Evolutionary conservation across 257 asterid genomes (phyloP).

Genomic region (Datura wrightii): DNA sequence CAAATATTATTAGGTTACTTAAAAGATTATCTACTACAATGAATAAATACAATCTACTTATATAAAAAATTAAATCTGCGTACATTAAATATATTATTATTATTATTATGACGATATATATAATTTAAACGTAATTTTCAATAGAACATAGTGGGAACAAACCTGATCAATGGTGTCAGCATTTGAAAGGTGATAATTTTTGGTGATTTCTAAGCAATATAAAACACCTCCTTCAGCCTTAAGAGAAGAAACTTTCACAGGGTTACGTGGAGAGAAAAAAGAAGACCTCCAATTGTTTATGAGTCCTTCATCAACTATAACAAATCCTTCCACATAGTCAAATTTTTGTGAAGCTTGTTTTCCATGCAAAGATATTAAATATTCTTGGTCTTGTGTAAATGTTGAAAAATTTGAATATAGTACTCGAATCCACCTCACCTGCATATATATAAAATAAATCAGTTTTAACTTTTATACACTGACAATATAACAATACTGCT

Average conservation of each 20-base stretch:
- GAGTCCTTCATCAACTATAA: constrained; percentile 73
- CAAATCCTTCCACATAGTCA: constrained; percentile 86
- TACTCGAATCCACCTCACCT: constrained; percentile 89
- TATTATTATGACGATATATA: no score
- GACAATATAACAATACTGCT: not conserved
- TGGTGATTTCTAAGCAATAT: constrained; percentile 76
- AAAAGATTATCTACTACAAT: not conserved
- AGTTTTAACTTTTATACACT: not conserved
- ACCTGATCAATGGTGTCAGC: constrained; percentile 59
- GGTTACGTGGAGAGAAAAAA: constrained; percentile 70
- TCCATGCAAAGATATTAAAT: constrained; percentile 63
- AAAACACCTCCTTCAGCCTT: constrained; percentile 62
- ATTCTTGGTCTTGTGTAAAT: constrained; percentile 77
- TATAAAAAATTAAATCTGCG: not conserved
- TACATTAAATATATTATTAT: no score
- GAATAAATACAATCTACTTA: not conserved
- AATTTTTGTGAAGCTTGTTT: constrained; percentile 48
- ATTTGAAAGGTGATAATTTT: constrained; percentile 54
- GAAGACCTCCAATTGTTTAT: constrained; percentile 89
- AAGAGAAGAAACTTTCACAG: constrained; percentile 67
- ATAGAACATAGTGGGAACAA: no score
- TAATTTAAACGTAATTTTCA: no score
- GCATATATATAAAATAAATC: constrained; percentile 12
- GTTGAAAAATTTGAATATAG: constrained; percentile 66
- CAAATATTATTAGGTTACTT: not conserved